Evolutionary conservation across 2,329 filamentous ascomycete species (phyloP).

Genomic region (Aureobasidium mangrovei): DNA sequence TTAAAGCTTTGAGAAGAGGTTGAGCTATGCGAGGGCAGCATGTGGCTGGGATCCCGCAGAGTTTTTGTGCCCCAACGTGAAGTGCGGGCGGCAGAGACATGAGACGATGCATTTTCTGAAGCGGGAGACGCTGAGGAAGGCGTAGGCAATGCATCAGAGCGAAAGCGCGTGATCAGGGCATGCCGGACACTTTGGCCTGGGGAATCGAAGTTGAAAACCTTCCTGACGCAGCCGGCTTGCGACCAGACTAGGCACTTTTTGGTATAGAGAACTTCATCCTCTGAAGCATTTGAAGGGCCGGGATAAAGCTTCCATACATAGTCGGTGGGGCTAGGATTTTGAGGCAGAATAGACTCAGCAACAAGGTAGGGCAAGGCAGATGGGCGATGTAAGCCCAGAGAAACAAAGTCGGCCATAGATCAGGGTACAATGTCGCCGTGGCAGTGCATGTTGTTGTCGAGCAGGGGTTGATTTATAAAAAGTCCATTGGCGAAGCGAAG

Average conservation of each 20-base stretch:
- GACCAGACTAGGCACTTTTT: slow-evolving; percentile 78
- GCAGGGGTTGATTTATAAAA: background rate
- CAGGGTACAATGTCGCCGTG: background rate
- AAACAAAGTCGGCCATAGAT: slow-evolving; percentile 79
- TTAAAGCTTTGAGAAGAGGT: background rate
- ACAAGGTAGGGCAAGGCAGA: slow-evolving; percentile 75
- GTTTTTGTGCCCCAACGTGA: slow-evolving; percentile 2
- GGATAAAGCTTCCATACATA: slow-evolving; percentile 68
- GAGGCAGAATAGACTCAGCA: slow-evolving; percentile 65
- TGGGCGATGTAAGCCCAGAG: slow-evolving; percentile 83
- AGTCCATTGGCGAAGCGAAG: background rate
- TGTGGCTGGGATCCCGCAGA: background rate
- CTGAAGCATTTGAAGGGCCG: slow-evolving; percentile 37
- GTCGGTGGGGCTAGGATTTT: slow-evolving; percentile 53
- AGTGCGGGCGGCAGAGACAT: background rate
- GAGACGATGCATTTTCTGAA: background rate
- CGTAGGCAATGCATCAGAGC: background rate
- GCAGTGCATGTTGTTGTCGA: slow-evolving; percentile 1
- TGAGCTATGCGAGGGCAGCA: background rate
- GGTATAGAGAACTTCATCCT: slow-evolving; percentile 76
- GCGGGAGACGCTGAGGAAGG: background rate
- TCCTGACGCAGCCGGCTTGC: slow-evolving; percentile 72
- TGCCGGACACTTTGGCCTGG: slow-evolving; percentile 83
- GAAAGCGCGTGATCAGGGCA: slow-evolving; percentile 74
- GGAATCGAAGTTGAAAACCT: slow-evolving; percentile 74